A percentile compares a stretch with the other conserved stretches of the same genome.
Evolutionary conservation across 169 alveolate species (phyloP).

Genomic region (Plasmodium vinckei): DNA sequence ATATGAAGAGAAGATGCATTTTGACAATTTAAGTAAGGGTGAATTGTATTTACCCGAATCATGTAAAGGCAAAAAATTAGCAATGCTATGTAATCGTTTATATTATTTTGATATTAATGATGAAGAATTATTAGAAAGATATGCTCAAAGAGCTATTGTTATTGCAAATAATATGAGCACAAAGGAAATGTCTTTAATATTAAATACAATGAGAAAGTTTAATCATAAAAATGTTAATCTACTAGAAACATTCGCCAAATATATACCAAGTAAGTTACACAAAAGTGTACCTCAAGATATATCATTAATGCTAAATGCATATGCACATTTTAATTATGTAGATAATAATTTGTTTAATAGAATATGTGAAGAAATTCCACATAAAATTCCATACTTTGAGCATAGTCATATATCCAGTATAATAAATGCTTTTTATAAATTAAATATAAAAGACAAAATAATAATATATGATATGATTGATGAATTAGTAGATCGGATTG

Average conservation of each 20-base stretch:
- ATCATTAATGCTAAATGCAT: constrained; percentile 68
- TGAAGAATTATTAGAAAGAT: constrained; percentile 65
- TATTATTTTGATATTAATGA: constrained; percentile 73
- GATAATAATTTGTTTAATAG: constrained; percentile 66
- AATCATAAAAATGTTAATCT: constrained; percentile 58
- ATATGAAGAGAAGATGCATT: constrained; percentile 74
- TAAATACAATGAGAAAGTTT: constrained; percentile 73
- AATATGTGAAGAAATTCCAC: constrained; percentile 77
- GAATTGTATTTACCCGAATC: constrained; percentile 74
- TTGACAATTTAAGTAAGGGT: constrained; percentile 65
- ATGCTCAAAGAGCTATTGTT: constrained; percentile 75
- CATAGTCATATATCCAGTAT: constrained; percentile 58
- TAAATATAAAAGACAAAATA: constrained; percentile 64
- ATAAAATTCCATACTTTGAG: constrained; percentile 55
- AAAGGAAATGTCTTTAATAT: constrained; percentile 66
- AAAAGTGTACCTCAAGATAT: constrained; percentile 75
- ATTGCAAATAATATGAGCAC: constrained; percentile 64
- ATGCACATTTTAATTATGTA: constrained; percentile 61
- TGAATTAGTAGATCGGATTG: constrained; percentile 56
- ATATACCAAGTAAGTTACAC: constrained; percentile 71
- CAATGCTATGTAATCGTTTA: constrained; percentile 73
- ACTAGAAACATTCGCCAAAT: constrained; percentile 62
- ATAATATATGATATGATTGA: constrained; percentile 59
- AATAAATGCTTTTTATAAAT: constrained; percentile 57
- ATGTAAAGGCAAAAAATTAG: constrained; percentile 60